These are phyloP conservation scores for Populus pruinosa DNA, from an alignment of 345 rosid genomes.

Conservation along the genomic window DNA sequence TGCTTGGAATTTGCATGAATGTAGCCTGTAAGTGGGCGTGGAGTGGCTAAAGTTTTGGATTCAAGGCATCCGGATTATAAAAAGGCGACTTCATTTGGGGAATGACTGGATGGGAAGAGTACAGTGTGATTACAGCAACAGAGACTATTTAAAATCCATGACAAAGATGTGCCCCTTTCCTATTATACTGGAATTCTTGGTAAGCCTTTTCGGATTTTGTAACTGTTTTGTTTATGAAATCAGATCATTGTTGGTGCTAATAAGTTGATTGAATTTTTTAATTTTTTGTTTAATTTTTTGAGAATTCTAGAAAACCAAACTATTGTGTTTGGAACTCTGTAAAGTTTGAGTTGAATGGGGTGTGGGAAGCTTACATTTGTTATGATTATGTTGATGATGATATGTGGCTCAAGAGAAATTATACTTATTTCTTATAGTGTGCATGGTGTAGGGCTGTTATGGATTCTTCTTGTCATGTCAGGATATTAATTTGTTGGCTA, in stretches of 20 bases:
- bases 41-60: constrained; percentile 56
- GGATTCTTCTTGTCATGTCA: no score
- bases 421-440: no score
- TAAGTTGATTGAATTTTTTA: no score
- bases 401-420: no score
- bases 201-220: constrained; percentile 4
- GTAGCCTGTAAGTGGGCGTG: constrained; percentile 53
- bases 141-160: constrained; percentile 41
- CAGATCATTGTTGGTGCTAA: neutral
- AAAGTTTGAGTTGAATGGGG: no score
- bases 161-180: constrained; percentile 54
- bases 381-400: no score
- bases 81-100: constrained; percentile 61
- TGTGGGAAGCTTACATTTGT: no score
- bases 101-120: constrained; percentile 62
- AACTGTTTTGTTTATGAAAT: neutral
- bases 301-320: no score
- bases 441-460: no score
- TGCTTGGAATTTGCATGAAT: neutral
- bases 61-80: constrained; percentile 51
- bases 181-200: constrained; percentile 66
- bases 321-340: no score
- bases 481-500: no score
- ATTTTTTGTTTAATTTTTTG: no score
- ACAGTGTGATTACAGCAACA: constrained; percentile 37